phyloP scores from a whole-genome alignment of 805 yeast species.

The Wickerhamiella spandovensis region DNA sequence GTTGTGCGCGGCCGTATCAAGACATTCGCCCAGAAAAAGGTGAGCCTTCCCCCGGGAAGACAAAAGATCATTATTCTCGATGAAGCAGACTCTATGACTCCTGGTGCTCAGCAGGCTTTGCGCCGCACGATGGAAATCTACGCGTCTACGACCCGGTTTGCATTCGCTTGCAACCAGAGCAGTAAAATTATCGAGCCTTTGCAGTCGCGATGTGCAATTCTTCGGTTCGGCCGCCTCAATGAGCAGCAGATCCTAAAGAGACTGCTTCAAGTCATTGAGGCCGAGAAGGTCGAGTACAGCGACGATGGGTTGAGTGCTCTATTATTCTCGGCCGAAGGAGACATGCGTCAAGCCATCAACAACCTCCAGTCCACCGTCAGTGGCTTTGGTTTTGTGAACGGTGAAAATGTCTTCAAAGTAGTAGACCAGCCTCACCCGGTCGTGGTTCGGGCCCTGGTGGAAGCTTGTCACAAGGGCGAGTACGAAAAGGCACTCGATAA shows the following conservation, averaged over 20 bases:
- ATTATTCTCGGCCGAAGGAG: conserved; percentile 93
- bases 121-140: conserved; percentile 92
- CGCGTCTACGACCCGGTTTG: conserved; percentile 91
- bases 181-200: conserved; percentile 92
- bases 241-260: conserved; percentile 79
- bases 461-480: conserved; percentile 28
- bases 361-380: conserved; percentile 88
- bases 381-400: conserved; percentile 84
- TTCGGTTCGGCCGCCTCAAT: conserved; percentile 65
- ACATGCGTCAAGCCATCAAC: conserved; percentile 95
- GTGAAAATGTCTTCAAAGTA: conserved; percentile 83
- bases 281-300: conserved; percentile 62
- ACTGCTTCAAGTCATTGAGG: conserved; percentile 52
- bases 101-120: conserved; percentile 91
- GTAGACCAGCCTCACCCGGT: conserved; percentile 96
- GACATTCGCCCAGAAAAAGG: conserved; percentile 91
- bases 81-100: conserved; percentile 95
- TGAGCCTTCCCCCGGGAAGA: conserved; percentile 71
- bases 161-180: conserved; percentile 95
- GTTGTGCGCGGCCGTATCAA: conserved; percentile 89
- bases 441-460: conserved; percentile 57
- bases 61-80: conserved; percentile 89
- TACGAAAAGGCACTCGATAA: conserved; percentile 55
- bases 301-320: conserved; percentile 89
- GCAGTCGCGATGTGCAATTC: conserved; percentile 90